Evolutionary conservation across 2,329 filamentous ascomycete genomes (phyloP).

Genomic region (Colletotrichum sp.): DNA sequence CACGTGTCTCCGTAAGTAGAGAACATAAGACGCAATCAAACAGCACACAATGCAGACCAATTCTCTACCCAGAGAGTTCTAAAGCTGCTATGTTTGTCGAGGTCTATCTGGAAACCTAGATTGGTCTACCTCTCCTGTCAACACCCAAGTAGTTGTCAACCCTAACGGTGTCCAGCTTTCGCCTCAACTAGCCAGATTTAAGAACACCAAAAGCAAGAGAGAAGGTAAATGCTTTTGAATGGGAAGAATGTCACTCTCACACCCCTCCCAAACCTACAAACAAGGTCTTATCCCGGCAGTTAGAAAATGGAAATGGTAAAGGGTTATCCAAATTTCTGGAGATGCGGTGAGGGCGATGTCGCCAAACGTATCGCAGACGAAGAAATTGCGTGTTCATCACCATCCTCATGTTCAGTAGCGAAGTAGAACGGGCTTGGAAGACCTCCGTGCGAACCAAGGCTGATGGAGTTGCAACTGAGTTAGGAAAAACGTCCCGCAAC

Average conservation of each 20-base stretch:
- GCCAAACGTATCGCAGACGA: not conserved
- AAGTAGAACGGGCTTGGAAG: not conserved
- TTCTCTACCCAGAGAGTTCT: not conserved
- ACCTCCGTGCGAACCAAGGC: not conserved
- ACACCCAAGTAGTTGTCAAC: not conserved
- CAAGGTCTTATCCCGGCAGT: not conserved
- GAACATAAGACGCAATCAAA: not conserved
- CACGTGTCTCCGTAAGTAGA: not conserved
- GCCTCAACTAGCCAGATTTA: not conserved
- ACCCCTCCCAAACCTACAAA: not conserved
- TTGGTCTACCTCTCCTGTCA: not conserved
- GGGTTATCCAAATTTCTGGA: not conserved
- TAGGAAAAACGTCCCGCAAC: not conserved
- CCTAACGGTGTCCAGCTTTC: not conserved
- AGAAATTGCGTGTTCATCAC: not conserved
- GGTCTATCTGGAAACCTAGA: not conserved
- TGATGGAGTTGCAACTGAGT: not conserved
- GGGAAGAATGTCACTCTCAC: not conserved
- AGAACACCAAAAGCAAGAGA: not conserved
- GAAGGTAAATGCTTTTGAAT: not conserved
- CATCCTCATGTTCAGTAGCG: not conserved
- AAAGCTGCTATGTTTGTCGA: not conserved
- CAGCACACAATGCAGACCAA: not conserved
- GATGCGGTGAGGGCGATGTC: not conserved
- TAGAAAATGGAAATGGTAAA: not conserved